Evolutionary conservation across 306 rosid species (phyloP), one percentile per base, ranked within the genome.

Genomic region (Senna siamea): DNA sequence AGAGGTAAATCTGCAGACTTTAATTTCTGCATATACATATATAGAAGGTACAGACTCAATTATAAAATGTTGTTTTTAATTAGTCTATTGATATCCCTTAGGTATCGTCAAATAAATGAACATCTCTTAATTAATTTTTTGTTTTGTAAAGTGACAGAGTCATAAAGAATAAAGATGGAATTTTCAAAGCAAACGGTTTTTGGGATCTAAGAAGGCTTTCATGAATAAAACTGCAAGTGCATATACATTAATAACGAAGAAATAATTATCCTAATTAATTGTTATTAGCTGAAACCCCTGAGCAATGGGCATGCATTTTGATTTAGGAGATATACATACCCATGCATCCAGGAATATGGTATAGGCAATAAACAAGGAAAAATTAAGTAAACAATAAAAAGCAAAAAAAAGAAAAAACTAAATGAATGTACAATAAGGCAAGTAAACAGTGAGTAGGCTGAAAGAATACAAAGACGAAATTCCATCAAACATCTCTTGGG

Each of bases 401-500:
- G 9, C 9, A 11, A 44, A 6, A 1, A 28, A 6, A 28, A 37
- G 1, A 32, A 6, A 6, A 11, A 30, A 58, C 0, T 5, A 58
- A 14, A 23, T 2, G 61, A 10, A 23, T 22, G 23, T 9, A 12
- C 15, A 26, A 5, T 23, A 26, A 56, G 40, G 37, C 34, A 17
- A 58, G 34, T 17, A 30, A 58, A 58, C 17, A 20, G 15, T 2
- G 10, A 10, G 7, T 13, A 19, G 40, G 14, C 61, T 30, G 46
- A 72, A 72, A 34, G 53, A 26, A 23, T 56, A 20, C 22, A 46
- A 76, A 64, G 30, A 18, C 37, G 28, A 43, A 52, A 26, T 66
- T 26, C 44, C 47, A 13, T 54, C 80, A 75, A 70, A 75, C 51
- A 74, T 41, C 72, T 68, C 37, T 5, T 74, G 28, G 38, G 35